These are phyloP conservation scores for Apophysomyces trapeziformis DNA, from an alignment of 371 early-diverging fungal genomes.

Conservation along the genomic window DNA sequence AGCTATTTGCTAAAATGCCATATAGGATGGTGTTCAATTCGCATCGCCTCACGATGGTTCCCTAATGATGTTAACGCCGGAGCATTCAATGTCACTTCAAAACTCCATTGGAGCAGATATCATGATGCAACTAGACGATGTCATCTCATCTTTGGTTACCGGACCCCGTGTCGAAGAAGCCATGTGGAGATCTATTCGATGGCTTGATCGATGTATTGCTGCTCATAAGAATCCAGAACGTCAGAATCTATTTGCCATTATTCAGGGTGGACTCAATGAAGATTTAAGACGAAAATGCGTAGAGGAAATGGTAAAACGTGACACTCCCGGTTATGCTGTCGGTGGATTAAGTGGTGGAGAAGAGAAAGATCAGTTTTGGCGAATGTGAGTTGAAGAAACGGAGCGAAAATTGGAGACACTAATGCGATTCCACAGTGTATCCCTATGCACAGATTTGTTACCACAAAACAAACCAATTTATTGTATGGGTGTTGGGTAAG, in stretches of 20 bases:
- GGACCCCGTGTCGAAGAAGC: conserved; percentile 91
- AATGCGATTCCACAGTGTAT: conserved; percentile 54
- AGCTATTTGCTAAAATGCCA: neutral
- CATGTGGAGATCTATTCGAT: conserved; percentile 92
- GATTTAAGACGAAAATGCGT: conserved; percentile 80
- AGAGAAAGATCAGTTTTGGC: conserved; percentile 92
- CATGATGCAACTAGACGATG: conserved; percentile 97
- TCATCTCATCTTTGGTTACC: conserved; percentile 86
- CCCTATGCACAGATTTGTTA: conserved; percentile 82
- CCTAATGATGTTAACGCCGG: conserved; percentile 92
- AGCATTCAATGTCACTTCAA: conserved; percentile 92
- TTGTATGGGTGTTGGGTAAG: conserved; percentile 97
- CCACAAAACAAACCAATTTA: conserved; percentile 91
- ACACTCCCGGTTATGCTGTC: conserved; percentile 93
- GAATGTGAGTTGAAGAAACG: conserved; percentile 54
- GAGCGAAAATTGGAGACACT: neutral
- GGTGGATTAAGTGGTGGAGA: conserved; percentile 97
- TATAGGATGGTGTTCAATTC: conserved; percentile 87
- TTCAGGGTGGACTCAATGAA: conserved; percentile 90
- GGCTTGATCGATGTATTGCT: conserved; percentile 93
- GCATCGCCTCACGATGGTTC: conserved; percentile 85
- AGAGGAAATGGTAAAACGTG: conserved; percentile 87
- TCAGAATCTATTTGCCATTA: conserved; percentile 95
- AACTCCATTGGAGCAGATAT: conserved; percentile 97
- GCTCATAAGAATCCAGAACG: conserved; percentile 75